Evolutionary conservation across 768 basidiomycete species (phyloP).

Genomic region (Phaeotremella skinneri): DNA sequence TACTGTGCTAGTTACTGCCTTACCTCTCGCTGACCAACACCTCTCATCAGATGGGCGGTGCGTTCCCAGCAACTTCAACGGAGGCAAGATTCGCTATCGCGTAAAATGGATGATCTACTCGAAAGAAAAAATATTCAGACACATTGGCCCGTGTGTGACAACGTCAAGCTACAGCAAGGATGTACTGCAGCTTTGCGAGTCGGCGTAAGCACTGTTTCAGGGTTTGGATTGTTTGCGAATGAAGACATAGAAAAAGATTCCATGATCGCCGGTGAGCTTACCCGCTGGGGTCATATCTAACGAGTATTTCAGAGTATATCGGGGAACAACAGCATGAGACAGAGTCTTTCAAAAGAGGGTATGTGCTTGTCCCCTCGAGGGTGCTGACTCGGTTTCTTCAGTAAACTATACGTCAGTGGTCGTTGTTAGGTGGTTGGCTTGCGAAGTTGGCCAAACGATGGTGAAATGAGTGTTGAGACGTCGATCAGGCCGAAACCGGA

Average conservation of each 20-base stretch:
- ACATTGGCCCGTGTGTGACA: neutral
- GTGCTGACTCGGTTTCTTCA: neutral
- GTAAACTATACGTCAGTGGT: conserved; percentile 12
- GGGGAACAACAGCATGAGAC: conserved; percentile 13
- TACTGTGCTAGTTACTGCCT: too few relatives aligned
- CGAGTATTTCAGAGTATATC: conserved; percentile 26
- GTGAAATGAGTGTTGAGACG: neutral
- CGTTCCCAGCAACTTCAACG: neutral
- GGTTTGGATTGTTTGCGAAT: conserved; percentile 22
- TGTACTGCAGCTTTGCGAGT: conserved; percentile 1
- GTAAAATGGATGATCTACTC: too few relatives aligned
- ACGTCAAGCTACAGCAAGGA: neutral
- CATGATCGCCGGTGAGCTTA: conserved; percentile 9
- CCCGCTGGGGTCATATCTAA: too few relatives aligned
- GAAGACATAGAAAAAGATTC: conserved; percentile 11
- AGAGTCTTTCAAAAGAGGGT: conserved; percentile 16
- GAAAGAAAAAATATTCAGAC: too few relatives aligned
- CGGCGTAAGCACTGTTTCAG: conserved; percentile 12
- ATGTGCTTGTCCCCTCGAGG: conserved; percentile 2
- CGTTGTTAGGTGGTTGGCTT: too few relatives aligned
- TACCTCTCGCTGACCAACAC: neutral
- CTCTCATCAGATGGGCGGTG: neutral
- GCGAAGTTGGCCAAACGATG: too few relatives aligned
- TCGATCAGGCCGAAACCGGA: conserved; percentile 12
- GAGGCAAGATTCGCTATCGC: too few relatives aligned